phyloP scores from a whole-genome alignment of 139 green algal species.

The Asterochloris sp. region DNA sequence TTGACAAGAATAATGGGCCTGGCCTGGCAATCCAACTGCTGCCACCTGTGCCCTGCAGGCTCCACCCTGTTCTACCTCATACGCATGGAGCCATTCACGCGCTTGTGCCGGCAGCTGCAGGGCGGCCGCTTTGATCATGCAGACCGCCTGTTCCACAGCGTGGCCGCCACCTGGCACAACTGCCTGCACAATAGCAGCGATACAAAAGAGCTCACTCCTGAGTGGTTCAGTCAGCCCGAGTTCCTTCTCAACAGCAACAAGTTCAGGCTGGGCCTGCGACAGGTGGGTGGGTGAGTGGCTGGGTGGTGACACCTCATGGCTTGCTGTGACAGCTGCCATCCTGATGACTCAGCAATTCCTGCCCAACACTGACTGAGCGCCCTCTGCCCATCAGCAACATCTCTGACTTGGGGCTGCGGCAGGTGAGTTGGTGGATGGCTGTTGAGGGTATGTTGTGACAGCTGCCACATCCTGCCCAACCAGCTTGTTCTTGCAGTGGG shows the following conservation, averaged over 20 bases:
- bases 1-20: no score
- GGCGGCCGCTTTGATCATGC: slow-evolving; percentile 85
- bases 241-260: slow-evolving; percentile 71
- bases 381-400: not conserved
- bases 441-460: no score
- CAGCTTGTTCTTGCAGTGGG: no score
- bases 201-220: slow-evolving; percentile 93
- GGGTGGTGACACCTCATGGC: no score
- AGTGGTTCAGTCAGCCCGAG: slow-evolving; percentile 76
- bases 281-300: slow-evolving; percentile 41
- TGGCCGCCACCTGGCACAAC: slow-evolving; percentile 71
- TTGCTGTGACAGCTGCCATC: not conserved
- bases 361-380: no score
- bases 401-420: no score
- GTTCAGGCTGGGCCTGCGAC: slow-evolving; percentile 64
- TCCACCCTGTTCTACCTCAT: slow-evolving; percentile 93
- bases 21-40: no score
- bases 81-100: slow-evolving; percentile 62
- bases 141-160: slow-evolving; percentile 75
- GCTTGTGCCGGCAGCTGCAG: slow-evolving; percentile 44
- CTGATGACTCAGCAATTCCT: no score
- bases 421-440: no score
- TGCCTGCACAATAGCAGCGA: slow-evolving; percentile 72
- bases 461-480: no score
- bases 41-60: slow-evolving; percentile 33